Conservation (phyloP, 805 yeast genomes). For the Jamesozyma hellenica region DNA sequence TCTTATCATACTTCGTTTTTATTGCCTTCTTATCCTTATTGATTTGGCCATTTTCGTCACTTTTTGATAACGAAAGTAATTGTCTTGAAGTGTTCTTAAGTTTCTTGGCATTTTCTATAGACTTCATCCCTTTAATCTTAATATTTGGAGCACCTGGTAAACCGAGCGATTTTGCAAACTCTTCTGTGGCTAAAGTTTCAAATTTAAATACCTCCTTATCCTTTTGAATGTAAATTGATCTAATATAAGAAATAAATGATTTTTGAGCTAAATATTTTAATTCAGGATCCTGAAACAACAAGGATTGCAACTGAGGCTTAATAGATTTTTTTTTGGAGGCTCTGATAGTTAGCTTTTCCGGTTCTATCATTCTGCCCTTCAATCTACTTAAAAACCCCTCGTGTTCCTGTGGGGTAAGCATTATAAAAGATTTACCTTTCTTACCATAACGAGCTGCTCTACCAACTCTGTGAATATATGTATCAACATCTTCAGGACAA, state of each 20-base stretch:
- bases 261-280: constrained; percentile 90
- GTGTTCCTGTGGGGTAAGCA: constrained; percentile 79
- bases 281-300: constrained; percentile 86
- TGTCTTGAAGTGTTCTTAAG: constrained; percentile 75
- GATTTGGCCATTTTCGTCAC: constrained; percentile 56
- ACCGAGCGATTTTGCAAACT: constrained; percentile 79
- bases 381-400: constrained; percentile 62
- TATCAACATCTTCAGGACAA: constrained; percentile 83
- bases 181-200: constrained; percentile 68
- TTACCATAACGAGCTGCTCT: constrained; percentile 83
- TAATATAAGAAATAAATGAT: constrained; percentile 85
- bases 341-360: constrained; percentile 64
- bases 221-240: constrained; percentile 75
- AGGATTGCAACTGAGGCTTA: constrained; percentile 73
- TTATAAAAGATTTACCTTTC: constrained; percentile 68
- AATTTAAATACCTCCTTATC: constrained; percentile 80
- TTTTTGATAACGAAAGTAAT: constrained; percentile 44
- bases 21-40: constrained; percentile 33
- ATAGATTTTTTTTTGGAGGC: constrained; percentile 63
- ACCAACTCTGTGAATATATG: constrained; percentile 87
- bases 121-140: constrained; percentile 48
- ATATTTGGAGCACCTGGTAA: constrained; percentile 94
- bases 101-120: constrained; percentile 45
- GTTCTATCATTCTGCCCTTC: constrained; percentile 52
- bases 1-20: constrained; percentile 83